phyloP scores from a whole-genome alignment of 306 rosid species.

The Begonia masoniana region DNA sequence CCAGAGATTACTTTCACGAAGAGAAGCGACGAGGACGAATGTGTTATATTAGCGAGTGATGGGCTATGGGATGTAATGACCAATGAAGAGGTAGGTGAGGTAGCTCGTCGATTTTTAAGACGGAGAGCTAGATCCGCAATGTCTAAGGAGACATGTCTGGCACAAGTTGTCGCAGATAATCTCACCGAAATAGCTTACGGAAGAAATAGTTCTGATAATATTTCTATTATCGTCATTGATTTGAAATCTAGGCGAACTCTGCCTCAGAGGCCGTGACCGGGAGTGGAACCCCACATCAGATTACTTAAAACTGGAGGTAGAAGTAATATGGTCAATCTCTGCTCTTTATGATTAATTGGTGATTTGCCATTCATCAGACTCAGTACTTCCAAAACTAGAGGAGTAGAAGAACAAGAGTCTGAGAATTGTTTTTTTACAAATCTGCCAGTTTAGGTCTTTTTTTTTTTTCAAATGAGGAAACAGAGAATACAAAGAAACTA shows the following conservation, averaged over 20 bases:
- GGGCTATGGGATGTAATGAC: conserved; percentile 88
- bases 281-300: not conserved
- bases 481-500: no score
- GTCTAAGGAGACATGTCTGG: conserved; percentile 32
- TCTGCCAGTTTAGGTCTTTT: no score
- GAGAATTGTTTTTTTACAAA: no score
- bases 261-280: conserved; percentile 34
- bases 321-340: not conserved
- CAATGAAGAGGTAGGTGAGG: conserved; percentile 70
- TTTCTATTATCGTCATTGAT: conserved; percentile 66
- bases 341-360: not conserved
- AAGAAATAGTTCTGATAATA: conserved; percentile 63
- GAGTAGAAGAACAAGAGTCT: not conserved
- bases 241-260: conserved; percentile 55
- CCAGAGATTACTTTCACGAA: conserved; percentile 59
- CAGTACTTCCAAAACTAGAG: conserved; percentile 5
- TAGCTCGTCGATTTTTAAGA: conserved; percentile 55
- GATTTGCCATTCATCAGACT: conserved; percentile 1
- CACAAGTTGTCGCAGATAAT: conserved; percentile 60
- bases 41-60: conserved; percentile 67
- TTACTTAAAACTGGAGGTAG: not conserved
- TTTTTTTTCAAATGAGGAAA: no score
- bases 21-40: conserved; percentile 69
- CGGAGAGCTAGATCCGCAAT: conserved; percentile 33
- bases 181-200: conserved; percentile 59